Percentiles rank a stretch among this genome's conserved stretches.
Conservation (phyloP, 2,329 filamentous ascomycete species). For the Nemania diffusa region DNA sequence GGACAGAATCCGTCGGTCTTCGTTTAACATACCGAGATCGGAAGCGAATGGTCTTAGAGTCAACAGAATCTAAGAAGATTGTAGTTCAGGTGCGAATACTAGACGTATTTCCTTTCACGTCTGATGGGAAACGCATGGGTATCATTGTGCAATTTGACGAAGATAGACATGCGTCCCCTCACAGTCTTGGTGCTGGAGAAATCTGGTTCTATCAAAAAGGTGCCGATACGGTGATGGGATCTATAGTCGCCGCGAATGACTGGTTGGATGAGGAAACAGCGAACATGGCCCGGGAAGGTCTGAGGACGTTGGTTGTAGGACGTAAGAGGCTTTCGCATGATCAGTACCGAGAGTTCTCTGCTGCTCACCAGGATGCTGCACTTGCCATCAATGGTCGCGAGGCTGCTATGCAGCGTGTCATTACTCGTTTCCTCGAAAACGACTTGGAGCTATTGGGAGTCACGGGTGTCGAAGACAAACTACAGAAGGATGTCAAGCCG, state of each 20-base stretch:
- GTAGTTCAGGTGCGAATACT: constrained; percentile 89
- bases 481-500: constrained; percentile 95
- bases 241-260: constrained; percentile 94
- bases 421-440: constrained; percentile 83
- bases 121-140: constrained; percentile 97
- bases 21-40: constrained; percentile 87
- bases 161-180: constrained; percentile 59
- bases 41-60: constrained; percentile 84
- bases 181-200: constrained; percentile 71
- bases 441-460: constrained; percentile 95
- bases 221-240: constrained; percentile 97
- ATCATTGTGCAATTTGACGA: constrained; percentile 90
- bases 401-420: constrained; percentile 79
- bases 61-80: constrained; percentile 74
- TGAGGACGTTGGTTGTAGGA: constrained; percentile 95
- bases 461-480: constrained; percentile 96
- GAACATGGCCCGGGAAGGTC: constrained; percentile 98
- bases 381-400: constrained; percentile 84
- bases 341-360: constrained; percentile 84
- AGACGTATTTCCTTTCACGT: constrained; percentile 97
- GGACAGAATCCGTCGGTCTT: constrained; percentile 92
- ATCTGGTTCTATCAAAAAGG: constrained; percentile 99
- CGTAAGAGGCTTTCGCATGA: constrained; percentile 82
- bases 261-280: constrained; percentile 99
- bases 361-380: constrained; percentile 80